A percentile compares a stretch with the other conserved stretches of the same genome.
phyloP scores from a whole-genome alignment of 2,329 filamentous ascomycete genomes.

The Fusarium goolgardi region DNA sequence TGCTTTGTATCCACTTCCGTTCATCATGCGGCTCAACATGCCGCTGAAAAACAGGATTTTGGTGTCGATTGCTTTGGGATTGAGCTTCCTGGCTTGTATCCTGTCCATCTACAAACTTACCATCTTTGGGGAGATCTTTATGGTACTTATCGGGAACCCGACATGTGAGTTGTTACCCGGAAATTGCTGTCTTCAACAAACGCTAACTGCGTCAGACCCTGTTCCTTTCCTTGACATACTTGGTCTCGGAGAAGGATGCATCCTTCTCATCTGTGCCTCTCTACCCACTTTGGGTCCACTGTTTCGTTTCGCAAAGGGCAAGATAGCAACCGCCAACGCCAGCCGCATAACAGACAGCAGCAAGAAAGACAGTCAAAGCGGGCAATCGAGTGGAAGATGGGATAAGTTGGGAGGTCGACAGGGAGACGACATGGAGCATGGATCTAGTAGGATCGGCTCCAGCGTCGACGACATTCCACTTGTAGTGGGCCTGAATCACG shows the following conservation, averaged over 20 bases:
- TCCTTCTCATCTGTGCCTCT: conserved; percentile 44
- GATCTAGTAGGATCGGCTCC: conserved; percentile 35
- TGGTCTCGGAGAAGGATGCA: conserved; percentile 42
- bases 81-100: conserved; percentile 41
- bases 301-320: conserved; percentile 35
- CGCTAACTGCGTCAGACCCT: conserved; percentile 1
- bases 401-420: conserved; percentile 29
- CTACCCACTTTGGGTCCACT: conserved; percentile 43
- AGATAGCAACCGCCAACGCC: conserved; percentile 23
- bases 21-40: conserved; percentile 47
- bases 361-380: background rate
- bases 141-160: conserved; percentile 37
- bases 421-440: conserved; percentile 36
- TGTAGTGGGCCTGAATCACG: conserved; percentile 22
- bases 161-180: conserved; percentile 36
- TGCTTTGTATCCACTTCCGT: conserved; percentile 44
- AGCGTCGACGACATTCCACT: conserved; percentile 47
- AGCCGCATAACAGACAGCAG: conserved; percentile 8
- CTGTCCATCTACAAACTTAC: conserved; percentile 46
- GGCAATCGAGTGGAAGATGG: conserved; percentile 21
- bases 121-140: conserved; percentile 42
- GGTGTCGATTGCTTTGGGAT: conserved; percentile 41
- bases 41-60: conserved; percentile 40
- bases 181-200: rapidly evolving
- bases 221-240: conserved; percentile 45